Base-by-base conservation (phyloP, 768 basidiomycete species). In the Leucosporidium yakuticum region DNA sequence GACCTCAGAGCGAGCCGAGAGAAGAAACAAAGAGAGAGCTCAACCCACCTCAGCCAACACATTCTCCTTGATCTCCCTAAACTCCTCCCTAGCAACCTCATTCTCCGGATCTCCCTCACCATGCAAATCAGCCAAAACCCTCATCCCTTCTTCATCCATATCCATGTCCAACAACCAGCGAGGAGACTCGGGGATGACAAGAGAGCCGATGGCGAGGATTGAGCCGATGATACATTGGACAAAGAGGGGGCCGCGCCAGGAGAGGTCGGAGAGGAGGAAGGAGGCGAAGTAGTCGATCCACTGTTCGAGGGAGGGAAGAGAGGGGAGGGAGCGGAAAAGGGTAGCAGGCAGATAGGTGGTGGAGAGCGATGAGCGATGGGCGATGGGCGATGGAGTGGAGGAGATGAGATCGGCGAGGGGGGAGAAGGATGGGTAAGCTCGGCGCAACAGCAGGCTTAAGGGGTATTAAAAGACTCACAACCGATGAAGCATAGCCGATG, bases 221-320 rank as follows among this genome's bases (percentile, higher is more conserved):
- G 80, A 75, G 31, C 94, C 94, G 67, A 95, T 94, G 54, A 93
- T 78, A 73, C 88, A 90, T 82, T 96, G 94, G 4, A 95, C 81
- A 72, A 87, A 86, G 39, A 97, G 84, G 20, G 94, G 94, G 66
- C 94, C 82, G 49, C 94, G 84, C 94, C 94, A 97, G n/a, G 91
- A 86, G 60, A 86, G 78, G 78, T 96, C 86, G 12, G 88, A 89
- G 34, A 89, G 84, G 58, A 96, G 83, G 80, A 84, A 97, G 1
- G 91, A 94, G 77, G 87, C 90, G 74, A 92, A 90, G 78, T 97
- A 97, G 78, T 92, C 93, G 58, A 88, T 86, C 93, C 93, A 97
- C 89, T 90, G 67, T 39, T 4, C 54, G 49, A 25, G 14, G 12
- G n/a, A 27, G 15, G 2, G 21, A 1, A 19, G 36, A 2, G 29